Base-by-base conservation (phyloP, 2,329 filamentous ascomycete species). In the Trichoderma citrinoviride region DNA sequence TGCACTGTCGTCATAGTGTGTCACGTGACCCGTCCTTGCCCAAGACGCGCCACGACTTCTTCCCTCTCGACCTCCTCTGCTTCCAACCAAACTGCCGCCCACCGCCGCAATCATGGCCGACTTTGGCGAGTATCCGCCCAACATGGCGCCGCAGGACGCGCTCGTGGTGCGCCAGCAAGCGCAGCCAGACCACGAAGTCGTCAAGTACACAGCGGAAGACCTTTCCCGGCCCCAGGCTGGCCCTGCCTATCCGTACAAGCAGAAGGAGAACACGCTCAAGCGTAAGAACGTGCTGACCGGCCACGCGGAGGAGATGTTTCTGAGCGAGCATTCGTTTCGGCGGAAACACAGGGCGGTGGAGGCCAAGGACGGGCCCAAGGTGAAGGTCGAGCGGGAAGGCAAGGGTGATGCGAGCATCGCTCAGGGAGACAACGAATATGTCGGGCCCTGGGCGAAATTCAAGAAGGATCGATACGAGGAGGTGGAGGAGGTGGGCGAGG, bases 361-460 rank as follows among this genome's bases (percentile, higher is more conserved):
- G 75, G 85, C 90, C 67, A 86, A 72, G 75, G 89, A 78, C 69
- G 84, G 86, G 67, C 77, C 86, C 43, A 82, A 81, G 65, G 80
- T 92, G 76, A 83, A 90, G 54, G 82, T 88, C n/a, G 90, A 89
- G 70, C 84, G 95, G 67, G 93, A 98, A 77, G 87, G 82, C 70
- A 97, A 95, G 74, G 95, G 95, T 54, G 88, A 94, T 74, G 87
- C 92, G 47, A 87, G 88, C 19, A 84, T 97, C 44, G 90, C 93
- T 0, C 93, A 97, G 72, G 95, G 95, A 0, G 88, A 92, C 7
- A 90, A 89, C 61, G 89, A 93, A 52, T 99, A 99, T 77, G 85
- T 96, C 43, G 96, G 96, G 0, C 96, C 95, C 0, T 99, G 96
- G 96, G 96, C 95, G 8, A 88, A 85, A 74, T 97, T 96, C 73